These are phyloP conservation scores for Eutypa lata DNA, from an alignment of 2,329 filamentous ascomycete species.

Conservation along the genomic window DNA sequence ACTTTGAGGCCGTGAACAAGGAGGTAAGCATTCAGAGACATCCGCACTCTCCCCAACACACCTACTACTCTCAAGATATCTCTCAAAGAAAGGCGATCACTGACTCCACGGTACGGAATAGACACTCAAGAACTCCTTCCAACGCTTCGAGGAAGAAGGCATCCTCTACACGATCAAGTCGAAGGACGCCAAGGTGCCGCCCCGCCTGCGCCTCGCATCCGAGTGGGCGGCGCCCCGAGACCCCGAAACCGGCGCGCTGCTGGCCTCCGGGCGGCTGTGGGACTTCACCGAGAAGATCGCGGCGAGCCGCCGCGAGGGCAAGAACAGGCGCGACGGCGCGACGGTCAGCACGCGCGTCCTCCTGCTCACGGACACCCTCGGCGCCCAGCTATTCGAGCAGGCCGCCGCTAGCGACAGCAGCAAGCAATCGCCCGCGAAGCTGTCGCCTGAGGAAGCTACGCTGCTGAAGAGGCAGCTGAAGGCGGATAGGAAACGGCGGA, in stretches of 20 bases:
- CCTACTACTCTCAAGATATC: too few relatives aligned
- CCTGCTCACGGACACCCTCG: constrained; percentile 70
- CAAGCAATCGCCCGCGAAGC: constrained; percentile 42
- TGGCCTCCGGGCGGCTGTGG: constrained; percentile 78
- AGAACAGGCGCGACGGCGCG: constrained; percentile 90
- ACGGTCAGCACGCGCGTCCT: constrained; percentile 84
- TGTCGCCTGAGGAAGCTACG: constrained; percentile 50
- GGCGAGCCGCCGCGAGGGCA: constrained; percentile 79
- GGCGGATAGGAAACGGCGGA: constrained; percentile 46
- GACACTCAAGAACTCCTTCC: constrained; percentile 89
- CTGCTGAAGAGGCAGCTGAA: constrained; percentile 40
- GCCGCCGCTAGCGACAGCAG: constrained; percentile 34
- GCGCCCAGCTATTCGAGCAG: constrained; percentile 64
- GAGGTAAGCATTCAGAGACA: constrained; percentile 44
- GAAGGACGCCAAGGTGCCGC: constrained; percentile 59
- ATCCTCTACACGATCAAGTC: constrained; percentile 74
- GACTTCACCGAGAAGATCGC: constrained; percentile 88
- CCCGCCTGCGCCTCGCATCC: constrained; percentile 65
- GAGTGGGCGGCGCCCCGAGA: constrained; percentile 74
- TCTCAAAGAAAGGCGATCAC: background rate
- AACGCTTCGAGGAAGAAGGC: constrained; percentile 84
- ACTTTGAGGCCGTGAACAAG: constrained; percentile 98
- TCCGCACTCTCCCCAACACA: background rate
- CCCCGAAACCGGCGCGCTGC: constrained; percentile 54
- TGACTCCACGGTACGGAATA: background rate